Conservation (phyloP, 2,329 filamentous ascomycete genomes). For the Fusarium sp. region DNA sequence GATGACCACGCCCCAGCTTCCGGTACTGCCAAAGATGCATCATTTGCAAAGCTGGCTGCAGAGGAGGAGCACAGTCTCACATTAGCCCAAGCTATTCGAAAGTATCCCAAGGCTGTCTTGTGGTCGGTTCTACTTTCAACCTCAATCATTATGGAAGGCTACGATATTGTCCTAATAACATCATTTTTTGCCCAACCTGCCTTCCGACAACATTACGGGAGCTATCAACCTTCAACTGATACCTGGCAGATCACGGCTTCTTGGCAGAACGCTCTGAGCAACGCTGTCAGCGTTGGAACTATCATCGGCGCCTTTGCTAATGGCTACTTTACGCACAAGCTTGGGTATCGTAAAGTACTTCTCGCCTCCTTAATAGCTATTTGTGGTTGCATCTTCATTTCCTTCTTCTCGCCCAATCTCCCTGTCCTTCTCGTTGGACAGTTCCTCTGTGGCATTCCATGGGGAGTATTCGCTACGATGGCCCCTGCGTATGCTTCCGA, state of each 20-base stretch:
- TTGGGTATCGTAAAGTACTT: slow-evolving; percentile 61
- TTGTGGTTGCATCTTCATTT: slow-evolving; percentile 48
- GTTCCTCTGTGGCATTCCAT: slow-evolving; percentile 59
- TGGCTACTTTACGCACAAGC: slow-evolving; percentile 38
- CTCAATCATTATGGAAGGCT: slow-evolving; percentile 54
- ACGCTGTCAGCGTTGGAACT: slow-evolving; percentile 24
- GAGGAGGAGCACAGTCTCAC: slow-evolving; percentile 32
- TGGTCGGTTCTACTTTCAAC: slow-evolving; percentile 44
- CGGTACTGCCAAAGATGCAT: slow-evolving; percentile 18
- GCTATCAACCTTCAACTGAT: slow-evolving; percentile 22
- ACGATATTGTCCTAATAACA: slow-evolving; percentile 47
- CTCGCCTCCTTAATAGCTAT: slow-evolving; percentile 51
- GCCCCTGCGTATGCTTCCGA: slow-evolving; percentile 60
- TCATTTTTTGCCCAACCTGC: slow-evolving; percentile 50
- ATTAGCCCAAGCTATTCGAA: slow-evolving; percentile 26
- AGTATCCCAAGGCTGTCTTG: slow-evolving; percentile 32
- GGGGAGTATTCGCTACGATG: slow-evolving; percentile 58
- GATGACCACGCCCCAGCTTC: slow-evolving; percentile 22
- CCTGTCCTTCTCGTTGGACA: slow-evolving; percentile 59
- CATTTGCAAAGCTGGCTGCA: slow-evolving; percentile 32
- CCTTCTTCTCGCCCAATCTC: slow-evolving; percentile 52
- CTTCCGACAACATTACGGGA: slow-evolving; percentile 45
- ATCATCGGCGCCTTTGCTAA: slow-evolving; percentile 43
- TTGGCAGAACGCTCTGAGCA: slow-evolving; percentile 27
- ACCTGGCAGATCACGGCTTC: slow-evolving; percentile 28